A percentile compares a stretch with the other conserved stretches of the same genome.
phyloP scores from a whole-genome alignment of 2,329 filamentous ascomycete genomes.

The Cercospora sesami region DNA sequence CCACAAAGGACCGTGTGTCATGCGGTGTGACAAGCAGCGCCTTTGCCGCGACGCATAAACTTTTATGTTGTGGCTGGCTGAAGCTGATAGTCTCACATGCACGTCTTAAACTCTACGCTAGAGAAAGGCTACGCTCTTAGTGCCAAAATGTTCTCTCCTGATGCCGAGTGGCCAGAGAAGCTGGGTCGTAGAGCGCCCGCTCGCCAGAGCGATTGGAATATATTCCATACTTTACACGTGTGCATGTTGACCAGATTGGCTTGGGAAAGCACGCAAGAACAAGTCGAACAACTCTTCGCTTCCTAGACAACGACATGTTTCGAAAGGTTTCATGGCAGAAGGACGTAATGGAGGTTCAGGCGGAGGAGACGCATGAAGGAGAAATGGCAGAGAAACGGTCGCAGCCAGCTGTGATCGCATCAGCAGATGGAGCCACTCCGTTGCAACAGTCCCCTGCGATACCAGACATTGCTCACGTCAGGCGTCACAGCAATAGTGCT shows the following conservation, averaged over 20 bases:
- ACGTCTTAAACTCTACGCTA: background rate
- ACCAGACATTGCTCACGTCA: background rate
- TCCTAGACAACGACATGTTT: background rate
- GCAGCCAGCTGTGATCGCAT: background rate
- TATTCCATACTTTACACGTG: background rate
- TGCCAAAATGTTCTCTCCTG: background rate
- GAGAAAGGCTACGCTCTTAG: background rate
- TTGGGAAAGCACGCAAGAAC: background rate
- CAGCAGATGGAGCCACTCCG: background rate
- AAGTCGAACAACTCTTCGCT: background rate
- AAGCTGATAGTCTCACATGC: background rate
- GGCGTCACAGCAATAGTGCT: background rate
- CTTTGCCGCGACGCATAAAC: background rate
- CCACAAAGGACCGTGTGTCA: background rate
- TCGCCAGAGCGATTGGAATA: background rate
- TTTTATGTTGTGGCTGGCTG: background rate
- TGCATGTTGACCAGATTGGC: background rate
- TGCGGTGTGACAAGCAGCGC: background rate
- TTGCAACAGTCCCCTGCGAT: background rate
- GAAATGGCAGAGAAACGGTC: background rate
- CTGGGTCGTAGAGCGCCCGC: background rate
- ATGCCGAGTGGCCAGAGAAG: background rate
- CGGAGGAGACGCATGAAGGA: background rate
- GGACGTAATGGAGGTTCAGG: background rate
- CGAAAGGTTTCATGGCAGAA: constrained; percentile 5